Base-by-base conservation (phyloP, 2,329 filamentous ascomycete species). In the Xylaria sp. region DNA sequence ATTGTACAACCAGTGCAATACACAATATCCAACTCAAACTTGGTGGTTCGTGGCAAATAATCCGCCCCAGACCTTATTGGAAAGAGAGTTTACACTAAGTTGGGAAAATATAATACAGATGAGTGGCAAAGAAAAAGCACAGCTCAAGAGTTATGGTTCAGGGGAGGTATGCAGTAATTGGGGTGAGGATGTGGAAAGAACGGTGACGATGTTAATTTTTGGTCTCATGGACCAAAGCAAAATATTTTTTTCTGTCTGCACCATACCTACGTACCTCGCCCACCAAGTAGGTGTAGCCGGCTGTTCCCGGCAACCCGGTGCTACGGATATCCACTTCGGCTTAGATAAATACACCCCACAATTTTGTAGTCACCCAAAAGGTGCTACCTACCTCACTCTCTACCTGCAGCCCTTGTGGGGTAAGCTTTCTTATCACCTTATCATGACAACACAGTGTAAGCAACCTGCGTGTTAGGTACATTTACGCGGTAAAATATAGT, bases 301-400 rank as follows among this genome's bases (percentile, higher is more conserved):
- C 74, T 75, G 74, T 76, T 76, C 73, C 76, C 76, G 77, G 71
- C 64, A 70, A 67, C 51, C 59, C 60, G 75, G 75, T 76, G 75
- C 75, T 73, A 64, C 66, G 73, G 69, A 74, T 71, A 61, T 74
- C 69, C 55, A 8, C 51, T 48, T 61, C 55, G 57, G 55, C 20
- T 23, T 54, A 33, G 46, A 20, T 36, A 36, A 8, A 7, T 36
- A 36, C 33, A 36, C 33, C 33, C 33, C 33, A 36, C 10, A 36
- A 36, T 36, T 36, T 36, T 28, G 3, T 28, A 28, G 28, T 28
- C 28, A 28, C 28, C 28, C 28, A 28, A 28, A 28, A 41, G 39
- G 39, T 41, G 15, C 39, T 43, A 41, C 39, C 39, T 43, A 41
- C 39, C 7, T 41, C 9, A 2, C 10, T 41, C n/a, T 10, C 23